A percentile compares a stretch with the other conserved stretches of the same genome.
Conservation (phyloP, 1,139 yeast genomes). For the Debaryomyces subglobosus region DNA sequence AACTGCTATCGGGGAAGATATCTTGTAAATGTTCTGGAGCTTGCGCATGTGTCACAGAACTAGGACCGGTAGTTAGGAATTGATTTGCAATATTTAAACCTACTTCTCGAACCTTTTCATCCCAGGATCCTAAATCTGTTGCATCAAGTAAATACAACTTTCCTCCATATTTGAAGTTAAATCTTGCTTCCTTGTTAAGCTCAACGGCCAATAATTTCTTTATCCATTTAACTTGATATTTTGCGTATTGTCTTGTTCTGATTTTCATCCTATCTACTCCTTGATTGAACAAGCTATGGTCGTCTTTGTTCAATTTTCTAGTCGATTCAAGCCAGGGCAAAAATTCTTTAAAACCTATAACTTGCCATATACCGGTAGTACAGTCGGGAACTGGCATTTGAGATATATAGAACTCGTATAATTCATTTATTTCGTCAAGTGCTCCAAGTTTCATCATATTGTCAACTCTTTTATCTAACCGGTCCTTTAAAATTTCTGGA, state of each 20-base stretch:
- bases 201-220: constrained; percentile 69
- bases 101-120: constrained; percentile 51
- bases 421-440: constrained; percentile 62
- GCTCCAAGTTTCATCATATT: constrained; percentile 76
- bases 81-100: constrained; percentile 56
- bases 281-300: constrained; percentile 29
- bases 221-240: constrained; percentile 93
- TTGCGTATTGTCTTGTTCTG: constrained; percentile 85
- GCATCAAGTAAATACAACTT: constrained; percentile 74
- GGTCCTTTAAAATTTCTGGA: constrained; percentile 53
- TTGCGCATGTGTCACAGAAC: constrained; percentile 25
- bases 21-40: constrained; percentile 49
- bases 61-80: constrained; percentile 34
- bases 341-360: constrained; percentile 93
- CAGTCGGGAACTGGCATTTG: constrained; percentile 46
- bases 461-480: constrained; percentile 83
- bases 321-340: constrained; percentile 66
- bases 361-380: constrained; percentile 89
- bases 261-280: constrained; percentile 80
- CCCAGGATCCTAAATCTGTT: constrained; percentile 67
- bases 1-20: constrained; percentile 32
- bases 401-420: constrained; percentile 48
- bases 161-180: constrained; percentile 59
- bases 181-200: constrained; percentile 52
- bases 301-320: constrained; percentile 6